Percentiles rank a stretch among this genome's conserved stretches.
Evolutionary conservation across 306 rosid genomes (phyloP).

Genomic region (Vigna unguiculata): DNA sequence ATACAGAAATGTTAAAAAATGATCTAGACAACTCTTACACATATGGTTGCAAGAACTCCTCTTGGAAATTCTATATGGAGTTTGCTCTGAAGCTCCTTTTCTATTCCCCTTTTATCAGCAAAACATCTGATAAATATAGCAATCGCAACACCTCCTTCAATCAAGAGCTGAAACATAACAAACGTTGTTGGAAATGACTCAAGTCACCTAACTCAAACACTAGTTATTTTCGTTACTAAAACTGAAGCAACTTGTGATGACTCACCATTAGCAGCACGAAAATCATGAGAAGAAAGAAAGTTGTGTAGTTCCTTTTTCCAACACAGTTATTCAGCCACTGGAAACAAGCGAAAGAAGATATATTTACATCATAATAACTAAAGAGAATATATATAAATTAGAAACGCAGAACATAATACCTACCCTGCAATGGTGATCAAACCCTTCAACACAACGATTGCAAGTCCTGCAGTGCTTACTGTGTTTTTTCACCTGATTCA

Average conservation of each 20-base stretch:
- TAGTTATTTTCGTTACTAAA: background rate
- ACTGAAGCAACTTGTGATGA: constrained; percentile 40
- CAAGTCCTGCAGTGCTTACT: constrained; percentile 97
- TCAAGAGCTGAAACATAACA: constrained; percentile 60
- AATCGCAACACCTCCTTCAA: constrained; percentile 87
- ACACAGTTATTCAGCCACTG: constrained; percentile 99
- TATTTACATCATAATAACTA: background rate
- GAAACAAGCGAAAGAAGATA: constrained; percentile 27
- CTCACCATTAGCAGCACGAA: constrained; percentile 81
- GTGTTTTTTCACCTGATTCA: constrained; percentile 72
- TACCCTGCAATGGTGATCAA: constrained; percentile 98
- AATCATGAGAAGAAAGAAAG: constrained; percentile 87
- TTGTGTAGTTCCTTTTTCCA: constrained; percentile 89
- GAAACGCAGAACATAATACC: constrained; percentile 28
- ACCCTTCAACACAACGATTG: constrained; percentile 94
- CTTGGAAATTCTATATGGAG: constrained; percentile 75
- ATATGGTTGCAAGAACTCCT: constrained; percentile 76
- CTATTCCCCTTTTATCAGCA: constrained; percentile 71
- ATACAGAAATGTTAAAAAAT: background rate
- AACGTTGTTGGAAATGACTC: constrained; percentile 31
- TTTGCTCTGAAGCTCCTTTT: constrained; percentile 69
- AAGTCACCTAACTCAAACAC: constrained; percentile 32
- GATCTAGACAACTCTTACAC: constrained; percentile 56
- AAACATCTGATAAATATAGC: constrained; percentile 88
- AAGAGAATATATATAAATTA: constrained; percentile 7